Evolutionary conservation across 257 asterid species (phyloP).

Genomic region (Rhazya stricta): DNA sequence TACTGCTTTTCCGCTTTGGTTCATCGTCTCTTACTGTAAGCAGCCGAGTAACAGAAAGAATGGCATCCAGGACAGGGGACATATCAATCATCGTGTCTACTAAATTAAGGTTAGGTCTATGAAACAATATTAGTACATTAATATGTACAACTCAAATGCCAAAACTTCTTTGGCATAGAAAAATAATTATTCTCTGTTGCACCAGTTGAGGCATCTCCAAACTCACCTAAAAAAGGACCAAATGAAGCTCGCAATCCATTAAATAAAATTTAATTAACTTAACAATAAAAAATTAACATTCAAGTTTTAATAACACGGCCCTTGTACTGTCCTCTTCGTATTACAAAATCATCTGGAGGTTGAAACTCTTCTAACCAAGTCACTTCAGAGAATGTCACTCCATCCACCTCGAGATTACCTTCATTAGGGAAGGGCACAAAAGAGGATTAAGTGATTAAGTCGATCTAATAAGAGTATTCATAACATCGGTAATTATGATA

Average conservation of each 20-base stretch:
- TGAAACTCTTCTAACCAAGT: slow-evolving; percentile 90
- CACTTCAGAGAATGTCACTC: slow-evolving; percentile 53
- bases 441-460: not conserved
- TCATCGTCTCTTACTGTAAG: not conserved
- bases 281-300: slow-evolving; percentile 30
- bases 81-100: not conserved
- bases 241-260: slow-evolving; percentile 23
- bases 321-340: slow-evolving; percentile 88
- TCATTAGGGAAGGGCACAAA: slow-evolving; percentile 12
- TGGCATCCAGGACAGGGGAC: not conserved
- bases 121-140: slow-evolving; percentile 39
- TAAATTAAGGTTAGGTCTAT: slow-evolving; percentile 31
- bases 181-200: slow-evolving; percentile 27
- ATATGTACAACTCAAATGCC: slow-evolving; percentile 69
- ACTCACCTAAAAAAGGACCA: slow-evolving; percentile 28
- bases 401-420: slow-evolving; percentile 77
- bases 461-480: not conserved
- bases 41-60: not conserved
- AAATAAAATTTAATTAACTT: slow-evolving; percentile 20
- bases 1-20: not conserved
- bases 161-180: slow-evolving; percentile 29
- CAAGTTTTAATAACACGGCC: slow-evolving; percentile 74
- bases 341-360: slow-evolving; percentile 85
- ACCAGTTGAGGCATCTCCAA: slow-evolving; percentile 30
- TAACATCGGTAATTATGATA: not conserved